These are phyloP conservation scores for Scytalidium sp. DNA, from an alignment of 2,329 filamentous ascomycete genomes.

Conservation along the genomic window DNA sequence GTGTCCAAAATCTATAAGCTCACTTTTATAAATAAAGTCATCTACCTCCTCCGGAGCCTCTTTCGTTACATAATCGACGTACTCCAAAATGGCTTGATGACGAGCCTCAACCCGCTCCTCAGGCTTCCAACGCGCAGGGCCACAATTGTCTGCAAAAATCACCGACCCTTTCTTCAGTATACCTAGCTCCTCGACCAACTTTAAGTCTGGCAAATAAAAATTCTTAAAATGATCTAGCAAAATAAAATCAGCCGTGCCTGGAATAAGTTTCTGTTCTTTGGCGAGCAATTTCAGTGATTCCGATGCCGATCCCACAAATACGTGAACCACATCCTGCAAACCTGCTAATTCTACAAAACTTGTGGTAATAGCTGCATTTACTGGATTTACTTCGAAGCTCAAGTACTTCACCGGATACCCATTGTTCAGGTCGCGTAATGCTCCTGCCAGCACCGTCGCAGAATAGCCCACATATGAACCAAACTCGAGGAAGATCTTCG, in stretches of 20 bases:
- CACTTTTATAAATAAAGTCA: too few species aligned
- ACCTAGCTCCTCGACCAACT: constrained; percentile 70
- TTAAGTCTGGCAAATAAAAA: constrained; percentile 70
- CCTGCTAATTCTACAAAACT: constrained; percentile 73
- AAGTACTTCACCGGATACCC: constrained; percentile 65
- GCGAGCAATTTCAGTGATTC: too few species aligned
- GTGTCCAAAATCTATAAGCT: too few species aligned
- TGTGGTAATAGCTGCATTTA: constrained; percentile 68
- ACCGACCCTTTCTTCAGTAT: constrained; percentile 62
- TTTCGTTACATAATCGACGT: too few species aligned
- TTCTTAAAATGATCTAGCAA: constrained; percentile 83
- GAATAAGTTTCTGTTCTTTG: too few species aligned
- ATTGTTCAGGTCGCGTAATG: constrained; percentile 61
- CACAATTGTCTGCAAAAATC: constrained; percentile 67
- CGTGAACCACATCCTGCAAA: constrained; percentile 64
- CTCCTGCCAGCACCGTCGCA: constrained; percentile 69
- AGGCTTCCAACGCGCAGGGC: too few species aligned
- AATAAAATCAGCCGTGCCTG: constrained; percentile 25
- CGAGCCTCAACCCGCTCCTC: too few species aligned
- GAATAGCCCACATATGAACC: constrained; percentile 84
- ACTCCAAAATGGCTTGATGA: too few species aligned
- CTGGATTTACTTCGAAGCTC: constrained; percentile 70
- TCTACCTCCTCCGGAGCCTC: too few species aligned
- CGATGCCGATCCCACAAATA: constrained; percentile 70
- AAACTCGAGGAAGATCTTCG: constrained; percentile 70